These are phyloP conservation scores for Peronospora belbahrii DNA, from an alignment of 352 stramenopile genomes.

Conservation along the genomic window DNA sequence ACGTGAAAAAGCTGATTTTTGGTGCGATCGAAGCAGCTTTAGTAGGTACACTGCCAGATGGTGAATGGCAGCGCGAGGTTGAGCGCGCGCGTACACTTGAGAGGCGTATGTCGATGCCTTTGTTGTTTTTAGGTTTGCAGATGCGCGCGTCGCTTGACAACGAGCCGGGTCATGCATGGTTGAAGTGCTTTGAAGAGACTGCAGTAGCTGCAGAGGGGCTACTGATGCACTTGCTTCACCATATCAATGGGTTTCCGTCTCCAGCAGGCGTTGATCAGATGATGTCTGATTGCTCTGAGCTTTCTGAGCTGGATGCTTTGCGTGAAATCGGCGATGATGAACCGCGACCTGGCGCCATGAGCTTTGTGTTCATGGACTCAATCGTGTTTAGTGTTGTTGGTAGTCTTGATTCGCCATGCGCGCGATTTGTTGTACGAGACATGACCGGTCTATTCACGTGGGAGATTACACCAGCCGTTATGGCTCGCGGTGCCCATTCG, in stretches of 20 bases:
- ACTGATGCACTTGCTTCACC: slow-evolving; percentile 79
- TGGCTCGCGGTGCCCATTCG: slow-evolving; percentile 10
- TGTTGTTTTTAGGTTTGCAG: slow-evolving; percentile 78
- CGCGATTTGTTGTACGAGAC: slow-evolving; percentile 69
- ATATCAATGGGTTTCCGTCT: slow-evolving; percentile 81
- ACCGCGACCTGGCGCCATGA: slow-evolving; percentile 35
- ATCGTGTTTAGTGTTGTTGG: slow-evolving; percentile 82
- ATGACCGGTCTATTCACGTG: slow-evolving; percentile 84
- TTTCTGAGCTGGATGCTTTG: slow-evolving; percentile 37
- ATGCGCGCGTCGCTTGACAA: slow-evolving; percentile 78
- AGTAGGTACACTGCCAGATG: slow-evolving; percentile 70
- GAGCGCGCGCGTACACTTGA: slow-evolving; percentile 56
- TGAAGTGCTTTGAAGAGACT: slow-evolving; percentile 82
- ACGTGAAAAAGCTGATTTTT: slow-evolving; percentile 82
- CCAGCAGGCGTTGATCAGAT: slow-evolving; percentile 80
- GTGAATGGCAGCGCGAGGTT: slow-evolving; percentile 76
- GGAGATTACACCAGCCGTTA: slow-evolving; percentile 56
- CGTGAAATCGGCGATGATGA: slow-evolving; percentile 26
- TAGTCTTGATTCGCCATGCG: slow-evolving; percentile 67
- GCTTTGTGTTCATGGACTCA: slow-evolving; percentile 86
- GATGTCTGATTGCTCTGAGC: slow-evolving; percentile 69
- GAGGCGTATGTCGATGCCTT: slow-evolving; percentile 68
- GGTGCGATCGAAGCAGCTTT: slow-evolving; percentile 78
- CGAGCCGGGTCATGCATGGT: slow-evolving; percentile 56
- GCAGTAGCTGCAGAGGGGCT: slow-evolving; percentile 72